Conservation (phyloP, 2,329 filamentous ascomycete genomes). For the Periconia digitata region DNA sequence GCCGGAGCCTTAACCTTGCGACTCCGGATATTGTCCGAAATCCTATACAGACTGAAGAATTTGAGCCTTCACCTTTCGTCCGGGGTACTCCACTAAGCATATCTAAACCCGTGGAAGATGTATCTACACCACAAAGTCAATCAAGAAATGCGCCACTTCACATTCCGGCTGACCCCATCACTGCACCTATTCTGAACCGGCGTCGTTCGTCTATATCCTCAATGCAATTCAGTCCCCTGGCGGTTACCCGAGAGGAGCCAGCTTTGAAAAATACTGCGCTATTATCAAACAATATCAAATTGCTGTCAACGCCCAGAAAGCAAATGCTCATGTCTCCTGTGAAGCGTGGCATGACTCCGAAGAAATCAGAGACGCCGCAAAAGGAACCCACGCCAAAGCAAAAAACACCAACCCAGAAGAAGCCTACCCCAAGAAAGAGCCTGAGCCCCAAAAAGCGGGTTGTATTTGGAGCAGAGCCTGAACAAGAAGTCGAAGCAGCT, state of each 20-base stretch:
- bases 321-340: conserved; percentile 47
- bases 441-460: conserved; percentile 39
- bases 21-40: conserved; percentile 30
- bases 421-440: conserved; percentile 28
- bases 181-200: conserved; percentile 36
- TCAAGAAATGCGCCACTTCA: conserved; percentile 14
- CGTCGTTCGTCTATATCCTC: conserved; percentile 38
- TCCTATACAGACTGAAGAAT: conserved; percentile 30
- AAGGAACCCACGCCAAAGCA: conserved; percentile 45
- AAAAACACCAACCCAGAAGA: conserved; percentile 42
- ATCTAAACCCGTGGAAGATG: conserved; percentile 14
- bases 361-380: conserved; percentile 40
- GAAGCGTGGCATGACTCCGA: conserved; percentile 42
- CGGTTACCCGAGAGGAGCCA: conserved; percentile 28
- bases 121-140: conserved; percentile 28
- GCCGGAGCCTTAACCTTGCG: conserved; percentile 26
- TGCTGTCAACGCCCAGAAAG: conserved; percentile 53
- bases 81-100: conserved; percentile 24
- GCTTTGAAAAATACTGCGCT: conserved; percentile 34
- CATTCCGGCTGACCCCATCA: conserved; percentile 36
- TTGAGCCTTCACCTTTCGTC: conserved; percentile 40
- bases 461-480: conserved; percentile 31
- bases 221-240: conserved; percentile 40
- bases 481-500: conserved; percentile 21
- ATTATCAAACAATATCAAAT: conserved; percentile 49